Conservation (phyloP, 2,329 filamentous ascomycete genomes). For the Exophiala dermatitidis region DNA sequence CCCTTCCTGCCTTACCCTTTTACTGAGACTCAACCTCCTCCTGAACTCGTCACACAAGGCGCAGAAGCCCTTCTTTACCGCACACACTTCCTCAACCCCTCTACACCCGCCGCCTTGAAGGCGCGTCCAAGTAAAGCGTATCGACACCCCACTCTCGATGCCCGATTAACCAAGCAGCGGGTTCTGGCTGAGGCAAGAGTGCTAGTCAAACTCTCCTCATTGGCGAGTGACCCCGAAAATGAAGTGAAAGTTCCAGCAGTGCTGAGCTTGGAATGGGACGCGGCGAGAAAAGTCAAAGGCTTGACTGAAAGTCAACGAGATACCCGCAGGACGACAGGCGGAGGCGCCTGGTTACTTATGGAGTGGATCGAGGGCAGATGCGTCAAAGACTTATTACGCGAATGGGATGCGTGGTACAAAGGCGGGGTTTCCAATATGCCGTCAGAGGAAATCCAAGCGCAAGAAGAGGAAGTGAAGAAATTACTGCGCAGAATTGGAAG, state of each 20-base stretch:
- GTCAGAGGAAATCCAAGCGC: constrained; percentile 29
- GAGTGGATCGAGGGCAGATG: constrained; percentile 76
- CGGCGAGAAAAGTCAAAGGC: constrained; percentile 35
- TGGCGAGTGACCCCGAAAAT: constrained; percentile 3
- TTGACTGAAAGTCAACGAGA: constrained; percentile 47
- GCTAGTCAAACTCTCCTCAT: constrained; percentile 61
- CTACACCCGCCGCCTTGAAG: constrained; percentile 71
- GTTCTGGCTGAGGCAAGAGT: constrained; percentile 85
- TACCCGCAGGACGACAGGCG: constrained; percentile 59
- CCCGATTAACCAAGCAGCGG: constrained; percentile 75
- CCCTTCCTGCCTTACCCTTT: constrained; percentile 57
- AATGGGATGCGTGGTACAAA: constrained; percentile 53
- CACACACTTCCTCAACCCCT: constrained; percentile 66
- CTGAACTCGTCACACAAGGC: constrained; percentile 77
- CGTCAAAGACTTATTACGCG: constrained; percentile 62
- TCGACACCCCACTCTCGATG: constrained; percentile 82
- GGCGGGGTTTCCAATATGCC: constrained; percentile 28
- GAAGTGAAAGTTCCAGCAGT: constrained; percentile 74
- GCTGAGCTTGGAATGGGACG: constrained; percentile 57
- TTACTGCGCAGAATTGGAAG: constrained; percentile 65
- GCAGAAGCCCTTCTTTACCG: constrained; percentile 92
- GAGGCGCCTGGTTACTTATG: constrained; percentile 66
- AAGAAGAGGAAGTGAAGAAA: constrained; percentile 47
- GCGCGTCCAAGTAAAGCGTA: constrained; percentile 86
- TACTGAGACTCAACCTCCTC: constrained; percentile 53